A percentile compares a stretch with the other conserved stretches of the same genome.
Conservation (phyloP, 805 yeast genomes). For the Saccharomycopsis sp. region DNA sequence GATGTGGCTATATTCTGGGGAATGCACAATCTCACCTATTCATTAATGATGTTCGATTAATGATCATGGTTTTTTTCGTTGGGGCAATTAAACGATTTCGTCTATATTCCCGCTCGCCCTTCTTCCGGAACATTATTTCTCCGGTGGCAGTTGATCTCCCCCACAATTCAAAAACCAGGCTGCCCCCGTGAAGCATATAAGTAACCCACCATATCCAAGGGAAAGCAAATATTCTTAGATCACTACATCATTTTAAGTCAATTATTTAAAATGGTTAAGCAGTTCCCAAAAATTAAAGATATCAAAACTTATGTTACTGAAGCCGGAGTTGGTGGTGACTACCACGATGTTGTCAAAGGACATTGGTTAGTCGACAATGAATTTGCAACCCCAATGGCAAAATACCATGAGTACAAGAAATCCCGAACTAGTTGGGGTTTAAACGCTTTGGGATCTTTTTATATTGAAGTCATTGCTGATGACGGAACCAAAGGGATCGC, state of each 20-base stretch:
- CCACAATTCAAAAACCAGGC: background rate
- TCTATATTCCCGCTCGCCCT: no score
- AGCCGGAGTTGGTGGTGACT: constrained; percentile 44
- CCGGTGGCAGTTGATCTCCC: background rate
- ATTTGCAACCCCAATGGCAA: constrained; percentile 45
- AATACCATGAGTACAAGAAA: constrained; percentile 37
- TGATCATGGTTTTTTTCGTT: no score
- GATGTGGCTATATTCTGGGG: no score
- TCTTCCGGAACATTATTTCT: background rate
- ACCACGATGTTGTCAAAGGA: constrained; percentile 42
- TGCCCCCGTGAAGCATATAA: background rate
- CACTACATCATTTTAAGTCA: background rate
- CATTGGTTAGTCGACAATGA: constrained; percentile 44
- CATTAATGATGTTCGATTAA: no score
- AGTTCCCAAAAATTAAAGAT: constrained; percentile 38
- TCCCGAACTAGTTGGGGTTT: constrained; percentile 45
- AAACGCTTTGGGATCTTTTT: constrained; percentile 44
- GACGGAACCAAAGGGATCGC: constrained; percentile 46
- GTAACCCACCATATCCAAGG: background rate
- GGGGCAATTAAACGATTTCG: no score
- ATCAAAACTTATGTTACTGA: constrained; percentile 38
- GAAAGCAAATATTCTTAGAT: no score
- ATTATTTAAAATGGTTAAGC: constrained; percentile 20
- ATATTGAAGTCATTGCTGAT: constrained; percentile 40
- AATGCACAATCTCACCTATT: no score